Percentiles rank a stretch among this genome's conserved stretches.
These are phyloP conservation scores for Venturiaceae sp. DNA, from an alignment of 2,329 filamentous ascomycete genomes.

Conservation along the genomic window DNA sequence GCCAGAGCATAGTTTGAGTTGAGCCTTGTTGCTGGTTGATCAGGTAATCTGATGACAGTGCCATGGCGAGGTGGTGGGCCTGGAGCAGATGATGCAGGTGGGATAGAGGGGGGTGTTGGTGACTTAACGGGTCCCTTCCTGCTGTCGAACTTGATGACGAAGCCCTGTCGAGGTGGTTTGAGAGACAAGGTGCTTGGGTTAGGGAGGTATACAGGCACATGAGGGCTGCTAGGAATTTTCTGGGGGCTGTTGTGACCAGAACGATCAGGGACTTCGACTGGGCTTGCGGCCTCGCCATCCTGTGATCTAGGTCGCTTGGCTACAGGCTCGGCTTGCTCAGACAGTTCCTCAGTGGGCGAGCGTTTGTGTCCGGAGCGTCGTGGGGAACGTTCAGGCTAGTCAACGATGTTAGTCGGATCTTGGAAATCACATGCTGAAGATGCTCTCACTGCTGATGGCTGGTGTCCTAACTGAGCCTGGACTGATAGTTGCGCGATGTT, in stretches of 20 bases:
- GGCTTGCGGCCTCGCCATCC: background rate
- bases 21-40: background rate
- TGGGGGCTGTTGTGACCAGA: background rate
- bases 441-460: too few species aligned
- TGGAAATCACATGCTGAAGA: too few species aligned
- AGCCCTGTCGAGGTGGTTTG: background rate
- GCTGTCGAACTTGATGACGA: background rate
- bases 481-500: too few species aligned
- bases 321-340: background rate
- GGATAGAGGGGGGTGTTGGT: background rate
- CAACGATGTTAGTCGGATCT: background rate
- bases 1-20: background rate
- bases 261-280: background rate
- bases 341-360: background rate
- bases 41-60: background rate
- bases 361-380: background rate
- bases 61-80: background rate
- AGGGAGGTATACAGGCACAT: background rate
- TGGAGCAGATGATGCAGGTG: background rate
- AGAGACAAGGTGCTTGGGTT: background rate
- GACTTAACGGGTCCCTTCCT: background rate
- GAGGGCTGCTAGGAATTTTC: background rate
- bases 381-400: background rate
- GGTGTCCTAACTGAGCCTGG: too few species aligned
- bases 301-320: background rate